Evolutionary conservation across 257 asterid species (phyloP).

Genomic region (Nicotiana benthamiana): DNA sequence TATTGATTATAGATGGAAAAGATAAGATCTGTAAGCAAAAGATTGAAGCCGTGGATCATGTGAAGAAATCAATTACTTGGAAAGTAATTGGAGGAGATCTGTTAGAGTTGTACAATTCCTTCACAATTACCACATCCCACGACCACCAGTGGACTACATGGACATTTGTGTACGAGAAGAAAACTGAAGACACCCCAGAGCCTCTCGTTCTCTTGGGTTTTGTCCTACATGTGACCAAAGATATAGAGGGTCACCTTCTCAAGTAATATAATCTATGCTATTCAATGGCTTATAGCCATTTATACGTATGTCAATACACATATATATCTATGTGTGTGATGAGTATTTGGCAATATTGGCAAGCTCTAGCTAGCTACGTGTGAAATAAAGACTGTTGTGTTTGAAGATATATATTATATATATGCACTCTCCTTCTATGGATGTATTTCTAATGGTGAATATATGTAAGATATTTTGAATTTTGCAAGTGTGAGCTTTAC

Average conservation of each 20-base stretch:
- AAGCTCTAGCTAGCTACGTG: no score
- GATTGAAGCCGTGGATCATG: slow-evolving; percentile 1
- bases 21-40: neutral
- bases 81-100: slow-evolving; percentile 3
- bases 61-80: slow-evolving; percentile 6
- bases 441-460: no score
- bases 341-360: no score
- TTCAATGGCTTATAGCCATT: no score
- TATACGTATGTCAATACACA: no score
- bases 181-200: neutral
- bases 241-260: neutral
- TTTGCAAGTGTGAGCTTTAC: no score
- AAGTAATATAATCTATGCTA: neutral
- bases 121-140: neutral
- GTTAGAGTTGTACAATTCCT: neutral
- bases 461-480: no score
- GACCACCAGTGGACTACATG: neutral
- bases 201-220: neutral
- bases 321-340: no score
- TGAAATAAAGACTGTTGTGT: no score
- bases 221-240: neutral
- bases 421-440: no score
- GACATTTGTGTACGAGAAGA: neutral
- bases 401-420: no score
- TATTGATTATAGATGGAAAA: neutral